A percentile compares a stretch with the other conserved stretches of the same genome.
Conservation (phyloP, 2,329 filamentous ascomycete genomes). For the Curvularia eragrostidis region DNA sequence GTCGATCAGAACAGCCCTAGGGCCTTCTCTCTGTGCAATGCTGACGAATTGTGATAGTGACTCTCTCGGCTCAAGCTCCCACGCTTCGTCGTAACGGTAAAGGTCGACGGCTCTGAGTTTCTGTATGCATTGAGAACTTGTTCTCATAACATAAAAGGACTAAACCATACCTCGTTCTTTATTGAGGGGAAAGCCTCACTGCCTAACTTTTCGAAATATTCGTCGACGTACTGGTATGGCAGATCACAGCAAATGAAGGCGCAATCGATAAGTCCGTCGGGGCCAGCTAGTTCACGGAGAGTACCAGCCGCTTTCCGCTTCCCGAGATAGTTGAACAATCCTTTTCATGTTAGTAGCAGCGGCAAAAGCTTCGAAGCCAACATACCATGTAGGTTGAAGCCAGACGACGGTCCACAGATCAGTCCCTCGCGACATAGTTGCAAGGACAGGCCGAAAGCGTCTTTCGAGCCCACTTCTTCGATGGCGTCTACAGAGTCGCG, state of each 20-base stretch:
- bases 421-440: conserved; percentile 64
- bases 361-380: conserved; percentile 11
- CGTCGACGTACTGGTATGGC: conserved; percentile 67
- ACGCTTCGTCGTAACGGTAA: conserved; percentile 33
- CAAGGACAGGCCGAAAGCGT: conserved; percentile 62
- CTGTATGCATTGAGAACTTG: conserved; percentile 12
- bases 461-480: conserved; percentile 62
- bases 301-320: conserved; percentile 23
- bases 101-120: conserved; percentile 28
- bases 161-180: conserved; percentile 21
- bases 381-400: conserved; percentile 62
- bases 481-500: conserved; percentile 61
- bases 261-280: conserved; percentile 23
- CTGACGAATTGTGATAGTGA: conserved; percentile 21
- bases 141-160: neutral
- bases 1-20: conserved; percentile 19
- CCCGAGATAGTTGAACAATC: conserved; percentile 24
- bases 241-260: conserved; percentile 67
- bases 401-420: conserved; percentile 67
- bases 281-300: conserved; percentile 15
- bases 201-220: conserved; percentile 65
- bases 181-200: conserved; percentile 35
- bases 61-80: conserved; percentile 24
- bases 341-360: conserved; percentile 11
- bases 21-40: neutral